These are phyloP conservation scores for Malassezia slooffiae DNA, from an alignment of 1,284 basidiomycete genomes.

Conservation along the genomic window DNA sequence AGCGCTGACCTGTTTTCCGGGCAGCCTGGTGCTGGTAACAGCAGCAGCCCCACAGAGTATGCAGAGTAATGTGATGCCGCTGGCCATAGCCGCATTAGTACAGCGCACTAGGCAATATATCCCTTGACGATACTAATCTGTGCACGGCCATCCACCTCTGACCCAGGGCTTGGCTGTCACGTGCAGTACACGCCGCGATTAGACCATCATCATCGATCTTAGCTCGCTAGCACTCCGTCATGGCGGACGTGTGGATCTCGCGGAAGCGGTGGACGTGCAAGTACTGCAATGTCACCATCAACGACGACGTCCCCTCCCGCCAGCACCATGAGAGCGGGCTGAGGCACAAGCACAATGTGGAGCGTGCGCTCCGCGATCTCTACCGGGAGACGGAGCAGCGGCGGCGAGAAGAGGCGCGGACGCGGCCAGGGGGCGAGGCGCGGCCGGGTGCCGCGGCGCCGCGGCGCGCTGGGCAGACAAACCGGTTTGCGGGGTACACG, in stretches of 20 bases:
- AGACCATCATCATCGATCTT: no score
- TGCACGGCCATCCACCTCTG: no score
- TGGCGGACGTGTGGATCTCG: conserved; percentile 42
- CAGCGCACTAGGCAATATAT: no score
- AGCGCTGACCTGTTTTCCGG: no score
- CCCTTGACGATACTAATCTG: no score
- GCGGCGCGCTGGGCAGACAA: conserved; percentile 51
- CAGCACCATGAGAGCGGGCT: conserved; percentile 85
- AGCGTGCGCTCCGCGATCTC: conserved; percentile 76
- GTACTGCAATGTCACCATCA: conserved; percentile 45
- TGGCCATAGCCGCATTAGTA: no score
- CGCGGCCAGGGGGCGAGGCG: conserved; percentile 15
- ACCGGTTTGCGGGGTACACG: conserved; percentile 73
- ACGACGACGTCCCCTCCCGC: conserved; percentile 54
- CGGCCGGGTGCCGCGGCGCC: no score
- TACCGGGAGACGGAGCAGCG: conserved; percentile 87
- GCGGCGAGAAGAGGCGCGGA: conserved; percentile 72
- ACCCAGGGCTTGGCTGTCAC: no score
- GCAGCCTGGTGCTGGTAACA: no score
- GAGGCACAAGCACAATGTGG: conserved; percentile 85
- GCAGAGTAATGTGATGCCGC: no score
- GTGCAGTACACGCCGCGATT: no score
- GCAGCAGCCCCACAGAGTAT: no score
- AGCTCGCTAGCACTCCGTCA: conserved; percentile 5
- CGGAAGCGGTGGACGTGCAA: conserved; percentile 43